Base-by-base conservation (phyloP, 305 asterid genomes). In the Fraxinus paxiana region DNA sequence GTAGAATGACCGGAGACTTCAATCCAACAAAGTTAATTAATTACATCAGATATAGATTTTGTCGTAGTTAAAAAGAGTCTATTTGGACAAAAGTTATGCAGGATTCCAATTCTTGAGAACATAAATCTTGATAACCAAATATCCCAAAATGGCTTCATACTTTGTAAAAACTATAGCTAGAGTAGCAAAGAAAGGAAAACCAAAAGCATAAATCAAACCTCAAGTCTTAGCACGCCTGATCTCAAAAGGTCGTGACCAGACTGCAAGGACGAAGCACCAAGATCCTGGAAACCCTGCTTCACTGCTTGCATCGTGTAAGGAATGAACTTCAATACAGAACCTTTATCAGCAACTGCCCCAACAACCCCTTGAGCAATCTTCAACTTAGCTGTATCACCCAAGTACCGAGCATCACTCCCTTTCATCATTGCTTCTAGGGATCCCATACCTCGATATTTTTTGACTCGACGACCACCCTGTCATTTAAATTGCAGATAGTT, bases 281-380 rank as follows among this genome's bases (percentile, higher is more conserved):
- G 92, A 89, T 96, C 99, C 87, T 96, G 99, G 82, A 96, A 92
- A 83, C 99, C 98, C 80, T 96, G 98, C 87, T 92, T 96, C 35
- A 92, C 97, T 0, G 98, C 98, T 88, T 96, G 97, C 97, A 96
- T 94, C 5, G 98, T 89, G 78, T 96, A 94, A 6, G 99, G 99
- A 79, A 96, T 71, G 75, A 94, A 90, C 78, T 91, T 96, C 89
- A 96, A 79, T 26, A 91, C 88, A 18, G 98, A 92, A 8, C 98
- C 99, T 79, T 94, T 96, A 86, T 96, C 98, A 12, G 91, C 92
- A 86, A 96, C 98, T 10, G 97, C 90, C 38, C 99, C 99, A 33
- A 92, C 98, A n/a, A 96, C 99, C 38, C 98, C 99, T 72, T 96
- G 99, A 69, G 99, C 97, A 82, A 94, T 92, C 86, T 96, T 96